Base-by-base conservation (phyloP, 2,329 filamentous ascomycete species). In the Colletotrichum ledebouriae region DNA sequence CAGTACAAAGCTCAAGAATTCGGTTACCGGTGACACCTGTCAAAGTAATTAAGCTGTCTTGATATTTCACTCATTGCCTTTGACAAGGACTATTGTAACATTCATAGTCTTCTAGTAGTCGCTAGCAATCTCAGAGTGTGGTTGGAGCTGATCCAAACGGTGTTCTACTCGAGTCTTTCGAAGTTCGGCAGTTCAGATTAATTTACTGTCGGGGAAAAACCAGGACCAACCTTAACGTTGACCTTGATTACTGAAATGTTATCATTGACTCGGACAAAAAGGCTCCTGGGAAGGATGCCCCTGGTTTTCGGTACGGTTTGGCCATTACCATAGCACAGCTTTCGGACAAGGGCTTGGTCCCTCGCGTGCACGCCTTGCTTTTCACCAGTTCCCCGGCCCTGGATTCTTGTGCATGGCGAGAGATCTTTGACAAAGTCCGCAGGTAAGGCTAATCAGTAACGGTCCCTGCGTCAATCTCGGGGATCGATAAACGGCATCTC, bases 1-100 rank as follows among this genome's bases (percentile, higher is more conserved):
- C 58, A 41, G 13, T 17, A 50, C 5, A 33, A 60, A 52, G 58
- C 58, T 60, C 34, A 42, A 52, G 42, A 2, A 41, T 41, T 52
- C 33, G 44, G 58, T 44, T 41, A 52, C 34, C 15, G 12, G 46
- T 52, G 46, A 50, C 46, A 60, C 44, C 58, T 46, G 44, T 60
- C 58, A 42, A 29, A 25, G 7, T 34, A 13, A 20, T 59, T 41
- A 60, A 41, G 42, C 46, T 42, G 34, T 52, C 46, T 41, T 52
- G 42, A 41, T 41, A 39, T 17, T 33, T n/a, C 34, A 15, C 3
- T 41, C 29, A 33, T 13, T 59, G 15, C 7, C 7, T 13, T 60
- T 52, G 13, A 52, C 20, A 42, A 60, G 52, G 20, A 39, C 13
- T 20, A 52, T 49, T 15, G 10, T 34, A 59, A 59, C 29, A 33